Base-by-base conservation (phyloP, 1,284 basidiomycete species). In the Tylopilus sp. region DNA sequence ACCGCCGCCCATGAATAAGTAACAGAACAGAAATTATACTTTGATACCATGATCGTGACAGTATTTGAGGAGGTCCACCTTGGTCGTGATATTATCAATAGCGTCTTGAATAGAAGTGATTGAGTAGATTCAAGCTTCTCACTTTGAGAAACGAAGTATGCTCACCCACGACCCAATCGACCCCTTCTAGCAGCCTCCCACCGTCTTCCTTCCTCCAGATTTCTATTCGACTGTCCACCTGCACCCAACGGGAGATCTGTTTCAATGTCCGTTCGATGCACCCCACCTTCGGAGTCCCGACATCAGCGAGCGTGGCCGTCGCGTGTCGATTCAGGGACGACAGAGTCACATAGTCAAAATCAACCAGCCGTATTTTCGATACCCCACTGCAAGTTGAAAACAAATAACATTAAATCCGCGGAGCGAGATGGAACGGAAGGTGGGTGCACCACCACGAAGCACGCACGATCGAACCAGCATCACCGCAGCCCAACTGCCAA, bases 41-140 rank as follows among this genome's bases (percentile, higher is more conserved):
- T 94, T 94, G 79, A 96, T 90, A 44, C 84, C 77, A 69, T 91
- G 84, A 65, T 91, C 86, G 71, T 92, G 87, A 73, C 96, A 97
- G 75, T 96, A 91, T 63, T 93, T 91, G 12, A 98, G 84, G 36
- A 97, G 83, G 72, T 97, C 94, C 29, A 96, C 93, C 80, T 99
- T 99, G 2, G 97, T 97, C 55, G 94, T 89, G 68, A 99, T 96
- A 77, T 99, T 98, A 81, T 99, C 96, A 70, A 99, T 99, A 12
- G 95, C 95, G 80, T 98, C 96, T 91, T 72, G 41, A 22, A 49
- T 58, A 61, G 60, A 64, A 13, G 61, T 66, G 57, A 41, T 49
- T 49, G 47, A 15, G 58, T 69, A 57, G 67, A 67, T 69, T 56
- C 65, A 73, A 15, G 61, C 61, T 36, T 36, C 44, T 57, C 61